These are phyloP conservation scores for Mortierella polycephala DNA, from an alignment of 371 early-diverging fungal species.

Conservation along the genomic window DNA sequence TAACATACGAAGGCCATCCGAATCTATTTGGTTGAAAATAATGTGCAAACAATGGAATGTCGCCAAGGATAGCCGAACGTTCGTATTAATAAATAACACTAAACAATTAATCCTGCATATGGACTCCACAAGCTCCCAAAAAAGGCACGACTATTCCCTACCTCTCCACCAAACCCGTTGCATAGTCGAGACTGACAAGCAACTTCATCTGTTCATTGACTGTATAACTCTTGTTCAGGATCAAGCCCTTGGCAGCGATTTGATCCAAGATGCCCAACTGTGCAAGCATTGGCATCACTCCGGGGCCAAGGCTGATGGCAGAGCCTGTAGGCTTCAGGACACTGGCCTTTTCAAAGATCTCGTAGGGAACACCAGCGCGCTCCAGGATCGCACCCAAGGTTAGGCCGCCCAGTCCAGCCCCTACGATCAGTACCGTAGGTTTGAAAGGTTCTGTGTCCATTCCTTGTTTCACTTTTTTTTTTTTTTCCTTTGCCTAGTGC, in stretches of 20 bases:
- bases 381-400: conserved; percentile 16
- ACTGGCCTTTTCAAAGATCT: conserved; percentile 20
- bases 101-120: background rate
- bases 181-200: background rate
- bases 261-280: conserved; percentile 19
- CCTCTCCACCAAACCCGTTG: background rate
- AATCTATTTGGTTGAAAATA: background rate
- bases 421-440: conserved; percentile 25
- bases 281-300: conserved; percentile 10
- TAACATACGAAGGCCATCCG: conserved; percentile 3
- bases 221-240: background rate
- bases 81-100: background rate
- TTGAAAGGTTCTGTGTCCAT: background rate
- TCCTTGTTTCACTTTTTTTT: too few relatives aligned
- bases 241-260: background rate
- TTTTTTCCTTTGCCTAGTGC: too few relatives aligned
- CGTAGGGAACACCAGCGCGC: conserved; percentile 8
- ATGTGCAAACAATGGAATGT: too few relatives aligned
- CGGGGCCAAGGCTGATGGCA: conserved; percentile 18
- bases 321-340: conserved; percentile 9
- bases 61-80: background rate
- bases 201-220: background rate
- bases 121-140: too few relatives aligned
- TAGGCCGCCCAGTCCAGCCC: conserved; percentile 25
- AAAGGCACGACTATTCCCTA: too few relatives aligned